Conservation (phyloP, 768 basidiomycete species). For the Leccinellum luteum region DNA sequence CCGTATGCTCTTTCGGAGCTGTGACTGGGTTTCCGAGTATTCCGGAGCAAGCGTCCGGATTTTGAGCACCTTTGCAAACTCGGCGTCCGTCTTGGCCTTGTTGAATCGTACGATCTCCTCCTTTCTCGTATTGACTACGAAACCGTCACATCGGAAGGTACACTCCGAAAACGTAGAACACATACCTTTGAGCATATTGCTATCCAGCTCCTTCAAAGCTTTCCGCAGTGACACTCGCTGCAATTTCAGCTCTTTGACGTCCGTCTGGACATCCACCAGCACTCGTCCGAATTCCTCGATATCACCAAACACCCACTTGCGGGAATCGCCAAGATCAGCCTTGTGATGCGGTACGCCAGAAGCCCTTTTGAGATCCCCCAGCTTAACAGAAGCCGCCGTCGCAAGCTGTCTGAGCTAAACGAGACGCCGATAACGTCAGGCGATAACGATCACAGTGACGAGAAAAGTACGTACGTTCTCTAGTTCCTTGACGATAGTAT, state of each 20-base stretch:
- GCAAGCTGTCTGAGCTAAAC: conserved; percentile 47
- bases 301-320: conserved; percentile 57
- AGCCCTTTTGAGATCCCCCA: conserved; percentile 36
- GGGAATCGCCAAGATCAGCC: conserved; percentile 44
- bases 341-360: conserved; percentile 38
- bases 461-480: conserved; percentile 46
- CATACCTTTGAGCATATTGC: conserved; percentile 65
- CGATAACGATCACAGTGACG: background rate
- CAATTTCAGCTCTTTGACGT: conserved; percentile 49
- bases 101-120: conserved; percentile 83
- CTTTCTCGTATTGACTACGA: conserved; percentile 69
- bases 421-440: background rate
- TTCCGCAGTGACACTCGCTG: conserved; percentile 40
- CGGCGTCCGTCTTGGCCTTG: conserved; percentile 73
- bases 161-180: conserved; percentile 11
- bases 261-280: conserved; percentile 40
- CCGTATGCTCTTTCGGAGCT: conserved; percentile 67
- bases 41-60: conserved; percentile 84
- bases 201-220: conserved; percentile 55
- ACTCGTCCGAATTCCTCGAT: conserved; percentile 46
- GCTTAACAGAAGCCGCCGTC: conserved; percentile 35
- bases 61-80: conserved; percentile 73
- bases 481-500: conserved; percentile 49
- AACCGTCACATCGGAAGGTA: background rate
- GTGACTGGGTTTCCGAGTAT: conserved; percentile 77